A percentile compares a stretch with the other conserved stretches of the same genome.
These are phyloP conservation scores for Fusarium concolor DNA, from an alignment of 2,329 filamentous ascomycete species.

Conservation along the genomic window DNA sequence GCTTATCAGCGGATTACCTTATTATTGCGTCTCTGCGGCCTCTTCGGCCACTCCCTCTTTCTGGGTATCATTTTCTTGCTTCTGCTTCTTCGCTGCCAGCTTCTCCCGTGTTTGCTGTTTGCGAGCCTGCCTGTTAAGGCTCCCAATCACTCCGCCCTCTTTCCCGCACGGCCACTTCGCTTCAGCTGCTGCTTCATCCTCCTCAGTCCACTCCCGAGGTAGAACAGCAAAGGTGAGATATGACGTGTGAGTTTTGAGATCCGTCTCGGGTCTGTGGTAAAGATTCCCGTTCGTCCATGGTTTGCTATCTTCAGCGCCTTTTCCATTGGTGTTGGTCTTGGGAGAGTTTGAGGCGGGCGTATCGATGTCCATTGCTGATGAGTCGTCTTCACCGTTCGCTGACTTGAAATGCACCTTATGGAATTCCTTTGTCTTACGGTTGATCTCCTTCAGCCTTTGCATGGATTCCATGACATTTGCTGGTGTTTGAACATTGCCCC, in stretches of 20 bases:
- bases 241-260: slow-evolving; percentile 96
- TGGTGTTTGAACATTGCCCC: slow-evolving; percentile 76
- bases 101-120: slow-evolving; percentile 68
- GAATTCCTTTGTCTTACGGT: slow-evolving; percentile 74
- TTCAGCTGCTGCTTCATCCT: slow-evolving; percentile 78
- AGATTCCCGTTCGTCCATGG: slow-evolving; percentile 81
- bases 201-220: slow-evolving; percentile 85
- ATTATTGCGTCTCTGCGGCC: slow-evolving; percentile 35
- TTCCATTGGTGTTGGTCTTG: slow-evolving; percentile 45
- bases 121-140: slow-evolving; percentile 64
- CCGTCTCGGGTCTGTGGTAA: slow-evolving; percentile 83
- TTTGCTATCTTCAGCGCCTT: slow-evolving; percentile 53
- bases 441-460: slow-evolving; percentile 76
- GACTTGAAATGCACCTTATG: slow-evolving; percentile 57
- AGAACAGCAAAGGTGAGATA: slow-evolving; percentile 94
- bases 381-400: slow-evolving; percentile 40
- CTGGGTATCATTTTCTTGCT: slow-evolving; percentile 42
- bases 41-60: slow-evolving; percentile 27
- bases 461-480: slow-evolving; percentile 85
- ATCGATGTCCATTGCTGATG: slow-evolving; percentile 57
- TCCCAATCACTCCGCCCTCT: slow-evolving; percentile 64
- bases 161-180: slow-evolving; percentile 72
- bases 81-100: slow-evolving; percentile 59
- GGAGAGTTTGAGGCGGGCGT: slow-evolving; percentile 45
- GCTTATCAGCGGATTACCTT: slow-evolving; percentile 7